Base-by-base conservation (phyloP, 345 rosid genomes). In the Eucalyptus sideroxylon region DNA sequence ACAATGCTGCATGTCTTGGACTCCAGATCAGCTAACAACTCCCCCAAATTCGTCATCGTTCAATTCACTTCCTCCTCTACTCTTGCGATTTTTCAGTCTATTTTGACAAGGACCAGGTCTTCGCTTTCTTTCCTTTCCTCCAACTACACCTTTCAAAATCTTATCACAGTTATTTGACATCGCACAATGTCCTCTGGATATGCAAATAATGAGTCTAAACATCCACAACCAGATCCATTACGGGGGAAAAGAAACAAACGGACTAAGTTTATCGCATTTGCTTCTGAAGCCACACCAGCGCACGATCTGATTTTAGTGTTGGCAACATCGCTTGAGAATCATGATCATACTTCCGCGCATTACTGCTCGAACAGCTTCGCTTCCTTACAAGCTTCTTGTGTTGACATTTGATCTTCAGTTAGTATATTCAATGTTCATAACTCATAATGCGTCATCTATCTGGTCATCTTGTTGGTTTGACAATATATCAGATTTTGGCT, bases 31-130 rank as follows among this genome's bases (percentile, higher is more conserved):
- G 23, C 80, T 16, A 16, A 67, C 40, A 67, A 6, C 6, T 67
- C 40, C 11, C 0, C 40, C 80, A 16, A 3, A 31, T 8, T 16
- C 6, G 2, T n/a, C 11, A 0, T 9, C 11, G 4, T 67, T 67
- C 6, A 17, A 31, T 31, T 67, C 40, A 31, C 80, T 31, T 31
- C 77, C 4, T 16, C 40, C 3, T 65, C 77, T 4, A 7, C 11
- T 14, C 77, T 15, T 2, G 77, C 0, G 37, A 65, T 65, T 65
- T 51, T 51, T 51, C 55, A 16, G 55, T 51, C 17, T 65, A n/a
- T 5, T 7, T 65, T 7, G 77, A 65, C 21, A 12, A n/a, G 19
- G 77, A 65, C 77, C 21, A 8, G 10, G 5, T 1, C 37, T 65
- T n/a, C 40, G 1, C 77, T 65, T 1, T 65, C 37, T 65, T 40